These are phyloP conservation scores for Scenedesmus sp. DNA, from an alignment of 163 green algal genomes.

Conservation along the genomic window DNA sequence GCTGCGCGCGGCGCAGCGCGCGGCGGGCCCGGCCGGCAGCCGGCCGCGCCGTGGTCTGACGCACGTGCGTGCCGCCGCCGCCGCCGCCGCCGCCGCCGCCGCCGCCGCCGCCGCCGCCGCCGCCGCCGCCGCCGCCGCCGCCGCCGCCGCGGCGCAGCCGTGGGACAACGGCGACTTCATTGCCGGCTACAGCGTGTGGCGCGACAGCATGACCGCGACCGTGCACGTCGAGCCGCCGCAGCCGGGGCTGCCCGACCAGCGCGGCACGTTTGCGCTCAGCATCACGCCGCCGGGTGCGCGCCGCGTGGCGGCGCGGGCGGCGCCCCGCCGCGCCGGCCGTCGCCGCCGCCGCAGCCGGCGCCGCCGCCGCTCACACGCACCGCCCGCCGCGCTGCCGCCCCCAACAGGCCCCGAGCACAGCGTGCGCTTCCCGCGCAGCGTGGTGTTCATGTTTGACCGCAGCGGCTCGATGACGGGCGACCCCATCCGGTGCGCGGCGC, in stretches of 20 bases:
- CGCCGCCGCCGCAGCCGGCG: neutral
- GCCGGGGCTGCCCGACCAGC: slow-evolving; percentile 46
- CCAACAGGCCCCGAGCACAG: slow-evolving; percentile 36
- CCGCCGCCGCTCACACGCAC: neutral
- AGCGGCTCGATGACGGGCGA: slow-evolving; percentile 50
- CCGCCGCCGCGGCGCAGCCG: neutral
- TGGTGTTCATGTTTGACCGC: slow-evolving; percentile 72
- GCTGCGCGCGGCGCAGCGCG: too few relatives aligned
- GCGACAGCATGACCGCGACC: slow-evolving; percentile 50
- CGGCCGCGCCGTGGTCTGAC: too few relatives aligned
- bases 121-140: too few relatives aligned
- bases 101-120: too few relatives aligned
- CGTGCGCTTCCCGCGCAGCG: slow-evolving; percentile 52
- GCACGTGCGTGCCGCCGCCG: too few relatives aligned
- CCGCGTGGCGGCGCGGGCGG: neutral
- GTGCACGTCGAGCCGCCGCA: slow-evolving; percentile 53
- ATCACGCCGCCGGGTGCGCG: slow-evolving; percentile 53
- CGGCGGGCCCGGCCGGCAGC: too few relatives aligned
- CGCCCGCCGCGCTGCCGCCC: neutral
- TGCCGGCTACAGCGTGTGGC: slow-evolving; percentile 56
- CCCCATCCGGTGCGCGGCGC: slow-evolving; percentile 64
- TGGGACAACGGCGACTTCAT: slow-evolving; percentile 54
- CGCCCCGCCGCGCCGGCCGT: neutral
- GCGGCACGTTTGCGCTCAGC: slow-evolving; percentile 59
- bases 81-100: too few relatives aligned